These are phyloP conservation scores for Beauveria varroae DNA, from an alignment of 2,329 filamentous ascomycete genomes.

Conservation along the genomic window DNA sequence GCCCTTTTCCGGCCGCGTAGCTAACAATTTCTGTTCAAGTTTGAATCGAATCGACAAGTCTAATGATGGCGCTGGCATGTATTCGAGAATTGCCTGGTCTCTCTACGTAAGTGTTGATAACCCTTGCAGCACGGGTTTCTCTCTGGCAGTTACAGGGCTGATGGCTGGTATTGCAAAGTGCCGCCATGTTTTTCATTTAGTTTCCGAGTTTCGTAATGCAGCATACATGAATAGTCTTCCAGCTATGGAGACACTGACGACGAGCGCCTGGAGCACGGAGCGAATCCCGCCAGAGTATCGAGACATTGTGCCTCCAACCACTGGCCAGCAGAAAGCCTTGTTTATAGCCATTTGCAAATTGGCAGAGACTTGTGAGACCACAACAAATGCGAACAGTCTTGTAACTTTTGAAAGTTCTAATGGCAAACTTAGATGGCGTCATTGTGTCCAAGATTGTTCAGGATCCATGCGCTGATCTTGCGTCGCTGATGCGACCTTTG, in stretches of 20 bases:
- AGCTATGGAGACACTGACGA: not conserved
- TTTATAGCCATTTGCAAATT: not conserved
- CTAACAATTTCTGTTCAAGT: not conserved
- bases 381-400: too few relatives aligned
- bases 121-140: not conserved
- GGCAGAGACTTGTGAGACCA: not conserved
- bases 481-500: not conserved
- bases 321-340: not conserved
- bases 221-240: not conserved
- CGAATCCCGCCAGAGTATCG: not conserved
- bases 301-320: not conserved
- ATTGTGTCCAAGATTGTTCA: not conserved
- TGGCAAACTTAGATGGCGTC: not conserved
- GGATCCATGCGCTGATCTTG: not conserved
- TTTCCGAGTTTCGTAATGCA: constrained; percentile 1
- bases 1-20: too few relatives aligned
- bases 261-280: not conserved
- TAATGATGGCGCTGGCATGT: not conserved
- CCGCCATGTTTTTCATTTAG: not conserved
- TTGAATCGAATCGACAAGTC: not conserved
- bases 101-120: not conserved
- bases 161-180: not conserved
- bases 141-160: too few relatives aligned
- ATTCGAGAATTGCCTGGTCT: not conserved
- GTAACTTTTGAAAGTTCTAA: not conserved